Conservation (phyloP, 1,284 basidiomycete genomes). For the Coniferiporia weirii region DNA sequence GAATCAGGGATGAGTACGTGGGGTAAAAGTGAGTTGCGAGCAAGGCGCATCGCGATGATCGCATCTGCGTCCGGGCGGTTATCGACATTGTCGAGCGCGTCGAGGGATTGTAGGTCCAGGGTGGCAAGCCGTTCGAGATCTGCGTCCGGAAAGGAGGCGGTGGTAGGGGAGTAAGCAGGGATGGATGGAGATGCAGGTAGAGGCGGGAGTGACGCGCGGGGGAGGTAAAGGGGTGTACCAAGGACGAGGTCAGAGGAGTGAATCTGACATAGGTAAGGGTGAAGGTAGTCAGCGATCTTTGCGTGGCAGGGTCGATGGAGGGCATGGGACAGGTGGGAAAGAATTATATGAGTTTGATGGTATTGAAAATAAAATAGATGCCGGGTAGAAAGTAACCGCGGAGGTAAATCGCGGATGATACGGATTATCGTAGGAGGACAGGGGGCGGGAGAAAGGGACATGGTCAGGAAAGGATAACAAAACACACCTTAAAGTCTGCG, state of each 20-base stretch:
- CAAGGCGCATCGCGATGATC: constrained; percentile 4
- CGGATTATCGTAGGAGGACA: not conserved
- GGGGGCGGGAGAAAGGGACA: not conserved
- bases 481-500: not conserved
- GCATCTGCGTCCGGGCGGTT: constrained; percentile 9
- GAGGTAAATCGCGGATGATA: not conserved
- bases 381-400: not conserved
- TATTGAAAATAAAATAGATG: not conserved
- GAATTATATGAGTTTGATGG: not conserved
- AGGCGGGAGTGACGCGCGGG: constrained; percentile 1
- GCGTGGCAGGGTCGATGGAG: too few species aligned
- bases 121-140: not conserved
- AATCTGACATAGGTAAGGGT: not conserved
- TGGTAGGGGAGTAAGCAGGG: not conserved
- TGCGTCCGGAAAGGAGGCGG: too few species aligned
- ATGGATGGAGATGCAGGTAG: not conserved
- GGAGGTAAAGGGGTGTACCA: not conserved
- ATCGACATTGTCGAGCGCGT: constrained; percentile 10
- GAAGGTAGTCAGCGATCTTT: not conserved
- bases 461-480: not conserved
- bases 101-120: not conserved
- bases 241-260: not conserved
- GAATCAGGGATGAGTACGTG: too few species aligned
- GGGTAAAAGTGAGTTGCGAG: constrained; percentile 3
- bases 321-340: not conserved